These are phyloP conservation scores for Jimgerdemannia flammicorona DNA, from an alignment of 192 early-diverging fungal genomes.

Conservation along the genomic window DNA sequence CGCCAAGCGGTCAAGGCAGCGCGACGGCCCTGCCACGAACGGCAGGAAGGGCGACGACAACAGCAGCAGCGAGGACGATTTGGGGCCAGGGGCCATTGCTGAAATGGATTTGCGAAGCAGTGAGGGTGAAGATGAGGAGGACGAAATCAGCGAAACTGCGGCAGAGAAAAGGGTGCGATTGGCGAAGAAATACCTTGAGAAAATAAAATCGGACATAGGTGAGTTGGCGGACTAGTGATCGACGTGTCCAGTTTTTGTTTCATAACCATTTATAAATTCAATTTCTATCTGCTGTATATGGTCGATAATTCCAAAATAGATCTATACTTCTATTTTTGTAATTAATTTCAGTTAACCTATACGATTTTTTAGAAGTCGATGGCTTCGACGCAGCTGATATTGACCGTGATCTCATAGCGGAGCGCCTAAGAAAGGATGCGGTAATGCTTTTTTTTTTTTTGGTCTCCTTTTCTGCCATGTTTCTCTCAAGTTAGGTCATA, in stretches of 20 bases:
- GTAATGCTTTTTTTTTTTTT: neutral
- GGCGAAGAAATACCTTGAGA: slow-evolving; percentile 88
- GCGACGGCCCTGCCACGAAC: neutral
- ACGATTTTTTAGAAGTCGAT: slow-evolving; percentile 37
- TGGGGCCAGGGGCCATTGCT: slow-evolving; percentile 51
- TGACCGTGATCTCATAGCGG: slow-evolving; percentile 90
- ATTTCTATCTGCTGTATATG: too few species aligned
- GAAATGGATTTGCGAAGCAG: slow-evolving; percentile 50
- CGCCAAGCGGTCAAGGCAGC: neutral
- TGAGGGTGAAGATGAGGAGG: slow-evolving; percentile 61
- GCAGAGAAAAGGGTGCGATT: slow-evolving; percentile 91
- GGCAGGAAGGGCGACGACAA: slow-evolving; percentile 26
- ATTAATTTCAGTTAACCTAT: neutral
- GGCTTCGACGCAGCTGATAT: slow-evolving; percentile 91
- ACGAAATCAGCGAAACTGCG: slow-evolving; percentile 73
- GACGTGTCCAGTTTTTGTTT: neutral
- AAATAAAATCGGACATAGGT: slow-evolving; percentile 63
- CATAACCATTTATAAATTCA: too few species aligned
- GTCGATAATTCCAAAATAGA: too few species aligned
- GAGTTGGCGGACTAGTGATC: too few species aligned
- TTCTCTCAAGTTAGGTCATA: too few species aligned
- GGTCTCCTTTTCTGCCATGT: neutral
- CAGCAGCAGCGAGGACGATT: slow-evolving; percentile 42
- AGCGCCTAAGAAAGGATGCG: slow-evolving; percentile 72
- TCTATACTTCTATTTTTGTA: neutral